A percentile compares a stretch with the other conserved stretches of the same genome.
Evolutionary conservation across 1,284 basidiomycete genomes (phyloP).

Genomic region (Leccinum fallax): DNA sequence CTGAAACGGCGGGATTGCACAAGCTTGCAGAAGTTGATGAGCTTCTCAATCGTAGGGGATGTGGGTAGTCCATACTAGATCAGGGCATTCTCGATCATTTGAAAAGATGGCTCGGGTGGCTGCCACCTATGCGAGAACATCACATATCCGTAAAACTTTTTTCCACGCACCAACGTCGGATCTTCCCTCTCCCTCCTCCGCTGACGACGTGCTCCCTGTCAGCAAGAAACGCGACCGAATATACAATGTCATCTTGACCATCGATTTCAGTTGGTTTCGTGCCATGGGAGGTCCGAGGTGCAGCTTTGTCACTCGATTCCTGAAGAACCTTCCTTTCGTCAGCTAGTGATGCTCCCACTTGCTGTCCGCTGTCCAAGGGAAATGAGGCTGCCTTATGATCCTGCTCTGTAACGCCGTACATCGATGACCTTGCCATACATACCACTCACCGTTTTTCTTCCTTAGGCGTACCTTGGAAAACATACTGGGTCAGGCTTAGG

Average conservation of each 20-base stretch:
- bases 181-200: background rate
- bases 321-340: background rate
- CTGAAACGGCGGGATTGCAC: background rate
- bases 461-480: background rate
- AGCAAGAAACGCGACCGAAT: background rate
- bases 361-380: background rate
- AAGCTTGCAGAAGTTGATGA: background rate
- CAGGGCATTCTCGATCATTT: background rate
- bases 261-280: background rate
- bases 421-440: background rate
- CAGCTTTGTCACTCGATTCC: background rate
- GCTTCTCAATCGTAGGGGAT: background rate
- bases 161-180: background rate
- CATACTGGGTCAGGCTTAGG: background rate
- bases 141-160: background rate
- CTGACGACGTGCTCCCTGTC: background rate
- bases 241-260: background rate
- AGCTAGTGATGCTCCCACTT: background rate
- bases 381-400: too few species aligned
- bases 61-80: background rate
- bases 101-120: background rate
- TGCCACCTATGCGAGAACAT: background rate
- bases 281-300: background rate
- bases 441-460: background rate
- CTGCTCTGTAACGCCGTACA: background rate